These are phyloP conservation scores for Echinosophora koreensis DNA, from an alignment of 306 rosid genomes.

Conservation along the genomic window DNA sequence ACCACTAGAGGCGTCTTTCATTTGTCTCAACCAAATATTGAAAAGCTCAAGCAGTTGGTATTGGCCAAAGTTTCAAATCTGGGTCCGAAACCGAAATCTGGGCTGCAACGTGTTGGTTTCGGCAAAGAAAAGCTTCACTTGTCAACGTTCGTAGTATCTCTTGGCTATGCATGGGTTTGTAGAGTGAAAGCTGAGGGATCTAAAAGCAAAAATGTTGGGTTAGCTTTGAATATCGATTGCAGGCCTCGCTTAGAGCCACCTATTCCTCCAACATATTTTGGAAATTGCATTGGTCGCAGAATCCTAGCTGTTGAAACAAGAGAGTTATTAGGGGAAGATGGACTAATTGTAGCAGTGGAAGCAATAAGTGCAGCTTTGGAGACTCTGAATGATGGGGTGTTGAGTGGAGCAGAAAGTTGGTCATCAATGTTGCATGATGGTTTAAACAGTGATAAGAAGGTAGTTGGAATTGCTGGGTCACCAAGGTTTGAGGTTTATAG, in stretches of 20 bases:
- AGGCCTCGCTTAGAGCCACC: slow-evolving; percentile 53
- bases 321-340: slow-evolving; percentile 41
- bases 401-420: slow-evolving; percentile 51
- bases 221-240: slow-evolving; percentile 41
- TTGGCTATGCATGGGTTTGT: slow-evolving; percentile 50
- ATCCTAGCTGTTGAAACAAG: slow-evolving; percentile 10
- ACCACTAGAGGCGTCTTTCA: slow-evolving; percentile 49
- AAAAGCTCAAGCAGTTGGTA: slow-evolving; percentile 40
- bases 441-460: not conserved
- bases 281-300: slow-evolving; percentile 52
- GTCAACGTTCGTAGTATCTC: slow-evolving; percentile 48
- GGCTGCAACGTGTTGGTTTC: too few species aligned
- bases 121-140: slow-evolving; percentile 36
- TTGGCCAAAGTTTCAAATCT: too few species aligned
- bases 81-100: too few species aligned
- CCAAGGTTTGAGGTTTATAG: too few species aligned
- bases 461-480: slow-evolving; percentile 52
- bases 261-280: slow-evolving; percentile 58
- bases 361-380: slow-evolving; percentile 40
- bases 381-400: slow-evolving; percentile 48
- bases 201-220: not conserved
- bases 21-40: slow-evolving; percentile 33
- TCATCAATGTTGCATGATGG: slow-evolving; percentile 22
- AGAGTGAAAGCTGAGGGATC: slow-evolving; percentile 45
- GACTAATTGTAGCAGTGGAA: slow-evolving; percentile 41